Percentiles rank a stretch among this genome's conserved stretches.
Evolutionary conservation across 2,329 filamentous ascomycete species (phyloP).

Genomic region (Xylaria sp.): DNA sequence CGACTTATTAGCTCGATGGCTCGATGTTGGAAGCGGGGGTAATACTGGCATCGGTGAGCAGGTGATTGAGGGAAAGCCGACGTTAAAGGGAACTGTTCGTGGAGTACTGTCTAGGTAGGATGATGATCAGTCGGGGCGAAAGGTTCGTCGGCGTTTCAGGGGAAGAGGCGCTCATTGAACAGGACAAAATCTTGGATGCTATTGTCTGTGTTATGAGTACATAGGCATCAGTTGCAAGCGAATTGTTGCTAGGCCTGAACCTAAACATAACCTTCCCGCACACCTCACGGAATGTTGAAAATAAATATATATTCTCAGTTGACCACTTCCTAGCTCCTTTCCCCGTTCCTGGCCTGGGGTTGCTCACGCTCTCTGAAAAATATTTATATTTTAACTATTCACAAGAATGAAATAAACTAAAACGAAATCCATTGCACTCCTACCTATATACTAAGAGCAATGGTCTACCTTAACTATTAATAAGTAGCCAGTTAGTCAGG

Average conservation of each 20-base stretch:
- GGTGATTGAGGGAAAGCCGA: constrained; percentile 60
- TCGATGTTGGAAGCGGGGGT: constrained; percentile 62
- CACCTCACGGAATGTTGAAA: too few relatives aligned
- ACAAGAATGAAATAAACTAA: too few relatives aligned
- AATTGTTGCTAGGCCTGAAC: too few relatives aligned
- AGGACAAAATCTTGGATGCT: not conserved
- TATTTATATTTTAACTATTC: not conserved
- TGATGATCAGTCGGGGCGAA: not conserved
- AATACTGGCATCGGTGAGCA: constrained; percentile 60
- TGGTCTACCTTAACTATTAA: not conserved
- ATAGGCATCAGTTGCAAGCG: not conserved
- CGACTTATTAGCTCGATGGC: constrained; percentile 79
- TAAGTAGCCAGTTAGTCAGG: not conserved
- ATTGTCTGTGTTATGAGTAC: not conserved
- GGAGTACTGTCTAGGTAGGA: constrained; percentile 61
- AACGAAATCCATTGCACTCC: too few relatives aligned
- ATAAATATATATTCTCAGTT: not conserved
- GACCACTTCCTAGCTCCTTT: not conserved
- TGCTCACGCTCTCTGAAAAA: not conserved
- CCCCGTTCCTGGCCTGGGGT: not conserved
- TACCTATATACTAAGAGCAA: not conserved
- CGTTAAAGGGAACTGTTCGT: constrained; percentile 58
- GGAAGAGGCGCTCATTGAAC: constrained; percentile 16
- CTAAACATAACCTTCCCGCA: too few relatives aligned
- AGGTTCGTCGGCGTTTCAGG: not conserved